These are phyloP conservation scores for Malania oleifera DNA, from an alignment of 164 flowering plant genomes.

Conservation along the genomic window DNA sequence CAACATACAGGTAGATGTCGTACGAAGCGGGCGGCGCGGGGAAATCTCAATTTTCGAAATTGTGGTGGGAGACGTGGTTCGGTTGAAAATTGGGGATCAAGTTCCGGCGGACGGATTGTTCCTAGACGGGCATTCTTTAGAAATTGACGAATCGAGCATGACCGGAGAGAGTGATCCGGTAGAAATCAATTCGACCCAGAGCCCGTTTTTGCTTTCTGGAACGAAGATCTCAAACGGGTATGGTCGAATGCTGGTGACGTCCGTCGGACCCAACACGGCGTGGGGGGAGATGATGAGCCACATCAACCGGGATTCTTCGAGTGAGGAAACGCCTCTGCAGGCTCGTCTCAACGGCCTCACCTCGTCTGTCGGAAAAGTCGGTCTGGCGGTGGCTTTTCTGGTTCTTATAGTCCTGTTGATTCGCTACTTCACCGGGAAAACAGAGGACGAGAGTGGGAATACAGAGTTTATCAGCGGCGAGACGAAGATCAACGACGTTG, in stretches of 20 bases:
- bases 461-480: too few species aligned
- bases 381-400: neutral
- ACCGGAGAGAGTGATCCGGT: slow-evolving; percentile 7
- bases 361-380: neutral
- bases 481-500: neutral
- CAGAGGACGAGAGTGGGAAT: too few species aligned
- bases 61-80: slow-evolving; percentile 10
- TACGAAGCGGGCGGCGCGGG: neutral
- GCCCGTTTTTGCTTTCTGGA: neutral
- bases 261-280: neutral
- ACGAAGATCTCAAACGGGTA: neutral
- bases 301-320: neutral
- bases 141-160: slow-evolving; percentile 19
- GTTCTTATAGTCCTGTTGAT: neutral
- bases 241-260: neutral
- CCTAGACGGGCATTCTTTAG: slow-evolving; percentile 13
- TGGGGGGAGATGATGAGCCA: neutral
- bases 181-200: neutral
- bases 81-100: slow-evolving; percentile 18
- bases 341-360: neutral
- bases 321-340: neutral
- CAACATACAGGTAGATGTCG: neutral
- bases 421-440: too few species aligned
- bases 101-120: slow-evolving; percentile 16
- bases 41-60: neutral